phyloP scores from a whole-genome alignment of 257 asterid species.

The Solanum chaucha region DNA sequence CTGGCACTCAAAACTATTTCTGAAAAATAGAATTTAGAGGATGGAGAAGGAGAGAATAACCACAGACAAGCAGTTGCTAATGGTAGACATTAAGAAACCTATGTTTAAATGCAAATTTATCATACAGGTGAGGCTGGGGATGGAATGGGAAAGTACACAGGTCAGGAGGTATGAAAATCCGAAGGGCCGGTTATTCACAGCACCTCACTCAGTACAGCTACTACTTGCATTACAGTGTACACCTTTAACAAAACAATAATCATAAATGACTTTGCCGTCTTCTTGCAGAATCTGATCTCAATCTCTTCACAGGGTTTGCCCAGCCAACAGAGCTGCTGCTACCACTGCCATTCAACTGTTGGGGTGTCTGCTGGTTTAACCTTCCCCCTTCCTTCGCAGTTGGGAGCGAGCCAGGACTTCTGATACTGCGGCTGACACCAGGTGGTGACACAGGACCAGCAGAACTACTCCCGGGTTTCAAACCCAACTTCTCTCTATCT shows the following conservation, averaged over 20 bases:
- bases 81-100: background rate
- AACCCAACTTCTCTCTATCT: constrained; percentile 63
- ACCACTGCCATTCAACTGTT: constrained; percentile 46
- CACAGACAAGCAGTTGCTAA: background rate
- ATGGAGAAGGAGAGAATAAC: background rate
- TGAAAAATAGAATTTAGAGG: background rate
- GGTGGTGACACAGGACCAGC: constrained; percentile 70
- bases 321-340: constrained; percentile 63
- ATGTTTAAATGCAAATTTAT: background rate
- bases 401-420: constrained; percentile 46
- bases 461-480: constrained; percentile 38
- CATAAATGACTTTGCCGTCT: constrained; percentile 80
- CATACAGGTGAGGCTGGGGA: background rate
- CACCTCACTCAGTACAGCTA: constrained; percentile 8
- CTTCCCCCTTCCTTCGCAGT: constrained; percentile 37
- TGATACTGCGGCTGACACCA: constrained; percentile 39
- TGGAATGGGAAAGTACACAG: background rate
- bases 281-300: constrained; percentile 76
- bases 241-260: constrained; percentile 4
- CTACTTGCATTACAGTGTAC: constrained; percentile 6
- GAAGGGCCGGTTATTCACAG: constrained; percentile 17
- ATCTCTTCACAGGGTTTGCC: constrained; percentile 93
- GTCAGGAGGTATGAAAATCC: constrained; percentile 9
- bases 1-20: background rate
- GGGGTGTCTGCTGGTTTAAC: constrained; percentile 35